These are phyloP conservation scores for Paraconiothyrium sp. DNA, from an alignment of 2,329 filamentous ascomycete genomes.

Conservation along the genomic window DNA sequence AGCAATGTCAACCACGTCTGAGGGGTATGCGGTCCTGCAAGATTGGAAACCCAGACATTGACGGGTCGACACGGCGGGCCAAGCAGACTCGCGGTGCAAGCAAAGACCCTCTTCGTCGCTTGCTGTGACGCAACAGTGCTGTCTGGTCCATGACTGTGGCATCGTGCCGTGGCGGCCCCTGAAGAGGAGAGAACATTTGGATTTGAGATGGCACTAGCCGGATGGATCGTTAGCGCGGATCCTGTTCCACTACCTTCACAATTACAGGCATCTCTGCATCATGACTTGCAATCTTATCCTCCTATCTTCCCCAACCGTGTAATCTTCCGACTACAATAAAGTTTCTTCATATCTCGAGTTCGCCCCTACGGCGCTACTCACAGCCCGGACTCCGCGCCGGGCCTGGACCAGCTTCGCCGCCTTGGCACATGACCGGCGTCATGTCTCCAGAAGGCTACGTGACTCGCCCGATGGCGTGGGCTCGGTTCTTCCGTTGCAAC, in stretches of 20 bases:
- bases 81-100: no score
- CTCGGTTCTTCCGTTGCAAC: constrained; percentile 2
- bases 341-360: not conserved
- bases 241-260: not conserved
- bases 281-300: not conserved
- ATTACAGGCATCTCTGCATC: not conserved
- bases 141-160: no score
- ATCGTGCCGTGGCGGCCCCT: no score
- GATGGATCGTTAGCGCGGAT: not conserved
- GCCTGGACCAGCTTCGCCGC: constrained; percentile 4
- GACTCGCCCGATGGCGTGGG: constrained; percentile 8
- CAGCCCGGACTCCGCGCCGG: not conserved
- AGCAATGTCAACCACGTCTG: no score
- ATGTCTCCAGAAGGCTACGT: not conserved
- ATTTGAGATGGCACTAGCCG: constrained; percentile 2
- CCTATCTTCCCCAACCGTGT: constrained; percentile 4
- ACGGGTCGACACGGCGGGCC: no score
- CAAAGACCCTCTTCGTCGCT: no score
- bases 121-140: no score
- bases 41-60: no score
- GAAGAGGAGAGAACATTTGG: not conserved
- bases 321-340: not conserved
- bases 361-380: not conserved
- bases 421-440: constrained; percentile 2
- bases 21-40: no score